Evolutionary conservation across 2,329 filamentous ascomycete species (phyloP).

Genomic region (Penicillium sp.): DNA sequence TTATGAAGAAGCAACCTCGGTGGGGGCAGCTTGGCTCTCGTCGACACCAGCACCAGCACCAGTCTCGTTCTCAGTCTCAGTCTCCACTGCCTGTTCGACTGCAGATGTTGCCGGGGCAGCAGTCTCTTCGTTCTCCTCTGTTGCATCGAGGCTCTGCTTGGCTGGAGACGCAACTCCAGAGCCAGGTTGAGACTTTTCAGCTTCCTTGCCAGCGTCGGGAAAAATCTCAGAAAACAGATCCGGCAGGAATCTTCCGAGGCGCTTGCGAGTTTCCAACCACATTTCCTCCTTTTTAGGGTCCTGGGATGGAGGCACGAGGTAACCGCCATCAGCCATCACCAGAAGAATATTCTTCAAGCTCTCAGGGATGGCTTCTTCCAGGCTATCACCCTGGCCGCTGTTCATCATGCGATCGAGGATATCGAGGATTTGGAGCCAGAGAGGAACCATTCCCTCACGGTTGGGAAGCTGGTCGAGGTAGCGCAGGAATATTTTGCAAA

Average conservation of each 20-base stretch:
- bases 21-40: conserved; percentile 2
- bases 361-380: conserved; percentile 93
- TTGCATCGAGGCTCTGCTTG: conserved; percentile 16
- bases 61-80: background rate
- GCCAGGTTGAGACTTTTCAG: conserved; percentile 17
- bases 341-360: conserved; percentile 94
- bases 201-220: conserved; percentile 38
- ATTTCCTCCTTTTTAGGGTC: conserved; percentile 54
- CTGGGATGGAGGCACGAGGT: conserved; percentile 68
- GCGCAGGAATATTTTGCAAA: conserved; percentile 94
- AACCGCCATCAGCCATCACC: conserved; percentile 89
- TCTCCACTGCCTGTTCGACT: background rate
- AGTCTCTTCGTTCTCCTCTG: conserved; percentile 12
- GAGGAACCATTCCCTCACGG: conserved; percentile 84
- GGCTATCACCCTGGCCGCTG: conserved; percentile 84
- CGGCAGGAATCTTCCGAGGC: conserved; percentile 62
- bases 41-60: background rate
- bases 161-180: conserved; percentile 22
- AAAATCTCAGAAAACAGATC: conserved; percentile 61
- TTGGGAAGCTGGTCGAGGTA: conserved; percentile 83
- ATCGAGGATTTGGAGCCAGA: conserved; percentile 90
- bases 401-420: conserved; percentile 97
- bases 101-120: background rate
- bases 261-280: conserved; percentile 63
- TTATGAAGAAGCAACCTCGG: conserved; percentile 8